Base-by-base conservation (phyloP, 345 rosid genomes). In the Melaleuca alternifolia region DNA sequence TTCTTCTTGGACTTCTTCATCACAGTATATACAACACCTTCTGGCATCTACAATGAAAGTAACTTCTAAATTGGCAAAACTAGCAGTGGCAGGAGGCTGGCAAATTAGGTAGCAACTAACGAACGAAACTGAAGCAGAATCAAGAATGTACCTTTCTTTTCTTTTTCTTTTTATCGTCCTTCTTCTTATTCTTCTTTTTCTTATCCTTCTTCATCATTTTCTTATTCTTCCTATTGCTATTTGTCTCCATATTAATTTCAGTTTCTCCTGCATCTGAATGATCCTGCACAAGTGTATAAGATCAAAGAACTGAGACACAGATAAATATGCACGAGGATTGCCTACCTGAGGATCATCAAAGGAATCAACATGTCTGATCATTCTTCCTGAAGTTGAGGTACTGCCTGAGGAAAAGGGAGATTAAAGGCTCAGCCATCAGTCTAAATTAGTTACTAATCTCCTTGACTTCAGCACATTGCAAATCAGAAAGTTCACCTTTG, bases 301-400 rank as follows among this genome's bases (percentile, higher is more conserved):
- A 53, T 51, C 46, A 54, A 50, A 52, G 85, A 53, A 28, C 1
- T n/a, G 85, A 30, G 57, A 48, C 84, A 30, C 46, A 28, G 6
- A 28, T 21, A 28, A 83, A 59, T 30, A 51, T 44, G 11, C 50
- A 46, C 6, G 0, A 57, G 15, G 53, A 84, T 15, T n/a, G 48
- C 51, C 41, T 52, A 89, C 91, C 90, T 91, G 86, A 52, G 89
- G 83, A 71, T 96, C 94, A 46, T 88, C 93, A 51, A 96, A 96
- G 82, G 96, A 93, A 90, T 89, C 92, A 48, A 96, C 97, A 84
- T 94, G 98, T 50, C 87, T 93, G 89, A 95, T 86, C 54, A 44
- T 87, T 89, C 90, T 90, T 88, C 94, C 93, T 37, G 96, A 93
- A 85, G 89, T 92, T 50, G 96, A 95, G 85, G 91, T 65, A 57